Conservation (phyloP, 2,329 filamentous ascomycete genomes). For the Hypoxylon sp. region DNA sequence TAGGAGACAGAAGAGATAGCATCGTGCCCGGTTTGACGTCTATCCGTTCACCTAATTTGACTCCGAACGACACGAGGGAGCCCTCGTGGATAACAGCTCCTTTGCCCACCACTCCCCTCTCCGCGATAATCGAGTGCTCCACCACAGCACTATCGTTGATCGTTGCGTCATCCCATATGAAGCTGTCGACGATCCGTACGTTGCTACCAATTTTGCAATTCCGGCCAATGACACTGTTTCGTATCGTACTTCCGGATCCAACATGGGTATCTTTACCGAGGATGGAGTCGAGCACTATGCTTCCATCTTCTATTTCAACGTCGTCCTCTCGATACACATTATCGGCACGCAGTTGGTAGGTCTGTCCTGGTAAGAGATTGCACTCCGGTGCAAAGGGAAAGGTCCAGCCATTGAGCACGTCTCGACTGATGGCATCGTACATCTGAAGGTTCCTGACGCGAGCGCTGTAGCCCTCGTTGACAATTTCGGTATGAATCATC, state of each 20-base stretch:
- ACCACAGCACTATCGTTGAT: slow-evolving; percentile 83
- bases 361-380: slow-evolving; percentile 84
- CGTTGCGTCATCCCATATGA: slow-evolving; percentile 87
- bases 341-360: slow-evolving; percentile 78
- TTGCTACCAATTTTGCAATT: slow-evolving; percentile 90
- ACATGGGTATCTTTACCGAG: slow-evolving; percentile 84
- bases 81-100: slow-evolving; percentile 79
- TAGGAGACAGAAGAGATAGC: slow-evolving; percentile 57
- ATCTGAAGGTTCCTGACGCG: slow-evolving; percentile 87
- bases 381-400: slow-evolving; percentile 92
- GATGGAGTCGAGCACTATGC: slow-evolving; percentile 78
- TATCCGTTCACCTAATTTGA: slow-evolving; percentile 76
- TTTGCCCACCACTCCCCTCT: slow-evolving; percentile 78
- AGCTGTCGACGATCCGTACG: slow-evolving; percentile 82
- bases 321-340: slow-evolving; percentile 84
- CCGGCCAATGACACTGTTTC: slow-evolving; percentile 84
- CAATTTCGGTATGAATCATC: slow-evolving; percentile 92
- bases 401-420: slow-evolving; percentile 89
- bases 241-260: slow-evolving; percentile 78
- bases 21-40: slow-evolving; percentile 59
- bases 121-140: slow-evolving; percentile 81
- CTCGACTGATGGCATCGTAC: slow-evolving; percentile 90
- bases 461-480: slow-evolving; percentile 87
- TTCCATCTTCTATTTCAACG: slow-evolving; percentile 81
- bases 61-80: slow-evolving; percentile 84